Evolutionary conservation across 2,329 filamentous ascomycete genomes (phyloP).

Genomic region (Calonectria leucothoes): DNA sequence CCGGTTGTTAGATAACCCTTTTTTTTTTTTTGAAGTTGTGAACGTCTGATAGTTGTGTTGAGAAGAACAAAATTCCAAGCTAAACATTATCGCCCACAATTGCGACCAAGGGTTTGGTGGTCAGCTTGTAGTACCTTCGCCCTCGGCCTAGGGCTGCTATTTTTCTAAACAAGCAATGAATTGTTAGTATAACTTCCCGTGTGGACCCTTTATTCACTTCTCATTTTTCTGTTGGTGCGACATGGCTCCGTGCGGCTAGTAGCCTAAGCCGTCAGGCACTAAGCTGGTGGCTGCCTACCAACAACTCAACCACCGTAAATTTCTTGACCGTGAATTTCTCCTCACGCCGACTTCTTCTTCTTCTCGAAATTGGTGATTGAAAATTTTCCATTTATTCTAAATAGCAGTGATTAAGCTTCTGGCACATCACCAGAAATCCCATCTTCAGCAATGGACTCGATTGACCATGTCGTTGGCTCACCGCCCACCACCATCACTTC

Average conservation of each 20-base stretch:
- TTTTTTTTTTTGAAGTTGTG: too few species aligned
- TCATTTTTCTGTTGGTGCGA: not conserved
- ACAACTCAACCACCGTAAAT: not conserved
- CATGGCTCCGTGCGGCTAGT: too few species aligned
- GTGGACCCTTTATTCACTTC: not conserved
- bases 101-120: too few species aligned
- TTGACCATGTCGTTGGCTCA: not conserved
- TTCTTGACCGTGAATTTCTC: not conserved
- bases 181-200: not conserved
- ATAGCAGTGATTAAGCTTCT: not conserved
- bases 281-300: not conserved
- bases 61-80: too few species aligned
- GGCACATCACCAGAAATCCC: not conserved
- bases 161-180: too few species aligned
- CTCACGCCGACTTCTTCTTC: not conserved
- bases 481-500: not conserved
- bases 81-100: too few species aligned
- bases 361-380: too few species aligned
- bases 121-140: too few species aligned
- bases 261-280: not conserved
- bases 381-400: not conserved
- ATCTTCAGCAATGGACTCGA: not conserved
- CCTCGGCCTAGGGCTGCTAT: too few species aligned
- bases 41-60: too few species aligned
- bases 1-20: too few species aligned